These are phyloP conservation scores for Nemania abortiva DNA, from an alignment of 2,329 filamentous ascomycete genomes.

Conservation along the genomic window DNA sequence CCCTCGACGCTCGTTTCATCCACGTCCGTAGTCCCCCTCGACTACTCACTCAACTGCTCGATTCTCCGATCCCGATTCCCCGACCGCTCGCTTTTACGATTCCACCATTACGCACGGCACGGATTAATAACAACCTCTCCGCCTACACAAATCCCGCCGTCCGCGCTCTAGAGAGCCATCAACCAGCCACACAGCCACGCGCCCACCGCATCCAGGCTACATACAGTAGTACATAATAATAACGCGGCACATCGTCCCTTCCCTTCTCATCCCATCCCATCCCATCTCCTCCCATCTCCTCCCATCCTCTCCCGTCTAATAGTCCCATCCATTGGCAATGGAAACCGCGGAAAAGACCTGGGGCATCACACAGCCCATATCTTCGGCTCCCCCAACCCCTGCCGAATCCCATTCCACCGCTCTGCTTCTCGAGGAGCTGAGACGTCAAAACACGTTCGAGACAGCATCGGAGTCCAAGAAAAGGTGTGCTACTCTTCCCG, in stretches of 20 bases:
- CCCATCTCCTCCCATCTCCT: no score
- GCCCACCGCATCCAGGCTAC: background rate
- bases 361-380: slow-evolving; percentile 89
- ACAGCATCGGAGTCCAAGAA: slow-evolving; percentile 83
- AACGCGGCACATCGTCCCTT: background rate
- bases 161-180: background rate
- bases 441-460: slow-evolving; percentile 92
- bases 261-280: no score
- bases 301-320: no score
- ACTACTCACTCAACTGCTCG: background rate
- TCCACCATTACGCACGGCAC: background rate
- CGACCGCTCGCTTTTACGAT: background rate
- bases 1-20: background rate
- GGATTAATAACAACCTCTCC: background rate
- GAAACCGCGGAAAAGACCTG: slow-evolving; percentile 49
- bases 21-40: background rate
- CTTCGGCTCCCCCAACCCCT: slow-evolving; percentile 78
- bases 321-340: no score
- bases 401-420: slow-evolving; percentile 82
- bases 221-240: background rate
- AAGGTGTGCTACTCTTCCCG: slow-evolving; percentile 64
- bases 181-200: background rate
- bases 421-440: slow-evolving; percentile 84
- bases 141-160: background rate
- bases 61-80: background rate